phyloP scores from a whole-genome alignment of 2,329 filamentous ascomycete genomes.

The Colletotrichum costaricense region DNA sequence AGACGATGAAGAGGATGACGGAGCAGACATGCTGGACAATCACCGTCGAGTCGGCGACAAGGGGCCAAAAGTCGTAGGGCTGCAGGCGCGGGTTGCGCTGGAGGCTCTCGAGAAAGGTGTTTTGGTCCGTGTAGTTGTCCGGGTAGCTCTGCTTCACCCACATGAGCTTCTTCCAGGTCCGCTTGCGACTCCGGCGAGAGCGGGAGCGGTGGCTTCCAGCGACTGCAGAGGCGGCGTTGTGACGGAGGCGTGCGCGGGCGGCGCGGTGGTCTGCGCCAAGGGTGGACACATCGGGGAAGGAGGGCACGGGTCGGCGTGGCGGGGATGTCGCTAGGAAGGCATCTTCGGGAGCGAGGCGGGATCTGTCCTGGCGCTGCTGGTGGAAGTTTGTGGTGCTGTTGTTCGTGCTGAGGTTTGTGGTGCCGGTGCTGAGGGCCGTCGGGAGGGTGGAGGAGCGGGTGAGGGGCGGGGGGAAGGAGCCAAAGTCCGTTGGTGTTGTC shows the following conservation, averaged over 20 bases:
- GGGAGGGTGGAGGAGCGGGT: conserved; percentile 55
- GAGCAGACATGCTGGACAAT: conserved; percentile 98
- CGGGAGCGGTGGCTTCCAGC: conserved; percentile 66
- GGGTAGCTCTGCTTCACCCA: conserved; percentile 99
- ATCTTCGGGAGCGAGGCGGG: conserved; percentile 85
- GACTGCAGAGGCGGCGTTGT: conserved; percentile 14
- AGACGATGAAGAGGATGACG: conserved; percentile 93
- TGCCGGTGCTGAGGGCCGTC: conserved; percentile 39
- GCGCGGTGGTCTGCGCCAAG: conserved; percentile 37
- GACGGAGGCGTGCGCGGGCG: conserved; percentile 36
- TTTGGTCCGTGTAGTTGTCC: conserved; percentile 99
- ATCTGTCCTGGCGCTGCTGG: conserved; percentile 61
- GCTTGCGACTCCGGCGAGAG: conserved; percentile 75
- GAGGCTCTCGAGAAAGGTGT: conserved; percentile 94
- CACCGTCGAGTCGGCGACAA: conserved; percentile 94
- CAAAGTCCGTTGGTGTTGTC: conserved; percentile 35
- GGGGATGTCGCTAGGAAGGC: conserved; percentile 76
- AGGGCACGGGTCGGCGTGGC: conserved; percentile 61
- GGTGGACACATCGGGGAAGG: conserved; percentile 35
- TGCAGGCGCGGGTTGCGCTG: conserved; percentile 93
- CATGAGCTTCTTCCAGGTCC: conserved; percentile 92
- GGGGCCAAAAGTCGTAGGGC: conserved; percentile 97
- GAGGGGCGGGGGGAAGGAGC: conserved; percentile 40
- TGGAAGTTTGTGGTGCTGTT: conserved; percentile 40
- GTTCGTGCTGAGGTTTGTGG: conserved; percentile 6